A percentile compares a stretch with the other conserved stretches of the same genome.
These are phyloP conservation scores for Eimeria maxima DNA, from an alignment of 169 alveolate genomes.

Conservation along the genomic window DNA sequence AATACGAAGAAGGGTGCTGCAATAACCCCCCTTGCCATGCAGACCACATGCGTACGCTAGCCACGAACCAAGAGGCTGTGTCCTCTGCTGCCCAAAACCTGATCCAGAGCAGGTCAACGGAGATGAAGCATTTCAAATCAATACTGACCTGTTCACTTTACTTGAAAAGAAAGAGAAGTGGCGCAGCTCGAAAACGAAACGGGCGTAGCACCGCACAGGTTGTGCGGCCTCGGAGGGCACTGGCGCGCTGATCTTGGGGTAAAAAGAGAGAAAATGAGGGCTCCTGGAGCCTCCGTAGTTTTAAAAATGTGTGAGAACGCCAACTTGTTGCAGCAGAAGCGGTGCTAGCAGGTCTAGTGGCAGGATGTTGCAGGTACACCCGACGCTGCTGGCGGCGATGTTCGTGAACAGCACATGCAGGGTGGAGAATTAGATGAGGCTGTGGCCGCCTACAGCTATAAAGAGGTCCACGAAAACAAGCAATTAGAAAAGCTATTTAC, in stretches of 20 bases:
- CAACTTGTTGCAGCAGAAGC: constrained; percentile 38
- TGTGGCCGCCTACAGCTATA: neutral
- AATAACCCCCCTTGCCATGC: neutral
- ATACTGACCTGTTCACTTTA: neutral
- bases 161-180: neutral
- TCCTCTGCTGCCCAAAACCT: neutral
- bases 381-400: constrained; percentile 44
- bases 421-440: neutral
- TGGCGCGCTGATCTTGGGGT: neutral
- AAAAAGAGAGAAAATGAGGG: neutral
- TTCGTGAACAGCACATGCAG: constrained; percentile 27
- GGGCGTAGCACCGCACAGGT: constrained; percentile 12
- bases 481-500: neutral
- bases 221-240: constrained; percentile 23
- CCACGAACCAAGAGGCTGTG: constrained; percentile 2
- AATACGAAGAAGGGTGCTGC: neutral
- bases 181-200: neutral
- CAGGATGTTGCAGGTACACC: constrained; percentile 29
- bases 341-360: constrained; percentile 31
- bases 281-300: neutral
- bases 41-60: constrained; percentile 35
- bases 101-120: neutral
- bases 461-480: neutral
- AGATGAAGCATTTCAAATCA: neutral
- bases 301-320: constrained; percentile 27